These are phyloP conservation scores for Scedosporium minutisporum DNA, from an alignment of 2,329 filamentous ascomycete species.

Conservation along the genomic window DNA sequence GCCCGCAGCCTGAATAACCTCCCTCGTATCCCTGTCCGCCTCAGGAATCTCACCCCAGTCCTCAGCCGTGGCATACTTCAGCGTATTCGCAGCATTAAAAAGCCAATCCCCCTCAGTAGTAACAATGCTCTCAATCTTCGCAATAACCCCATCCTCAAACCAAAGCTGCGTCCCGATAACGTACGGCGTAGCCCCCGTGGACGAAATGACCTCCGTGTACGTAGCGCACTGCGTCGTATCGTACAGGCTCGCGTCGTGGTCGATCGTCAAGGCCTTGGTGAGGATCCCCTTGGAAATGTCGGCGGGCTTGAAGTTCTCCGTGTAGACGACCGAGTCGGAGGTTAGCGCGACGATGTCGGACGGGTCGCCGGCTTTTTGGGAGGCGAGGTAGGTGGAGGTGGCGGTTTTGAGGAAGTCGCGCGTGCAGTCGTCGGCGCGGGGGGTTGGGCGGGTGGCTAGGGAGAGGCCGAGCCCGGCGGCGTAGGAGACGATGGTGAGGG, in stretches of 20 bases:
- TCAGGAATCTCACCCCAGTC: slow-evolving; percentile 23
- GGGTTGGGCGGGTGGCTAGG: neutral
- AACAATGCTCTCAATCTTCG: slow-evolving; percentile 19
- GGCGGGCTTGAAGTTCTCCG: slow-evolving; percentile 23
- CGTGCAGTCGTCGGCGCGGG: neutral
- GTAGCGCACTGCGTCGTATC: slow-evolving; percentile 27
- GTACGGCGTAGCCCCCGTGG: slow-evolving; percentile 18
- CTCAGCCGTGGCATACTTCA: slow-evolving; percentile 24
- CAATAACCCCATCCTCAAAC: slow-evolving; percentile 13
- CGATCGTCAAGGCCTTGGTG: slow-evolving; percentile 20
- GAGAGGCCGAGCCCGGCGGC: neutral
- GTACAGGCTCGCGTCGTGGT: slow-evolving; percentile 25
- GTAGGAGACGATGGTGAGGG: neutral
- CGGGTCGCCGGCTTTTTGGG: slow-evolving; percentile 14
- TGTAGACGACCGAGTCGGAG: slow-evolving; percentile 14
- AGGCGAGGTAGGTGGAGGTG: slow-evolving; percentile 12
- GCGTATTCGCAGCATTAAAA: slow-evolving; percentile 26
- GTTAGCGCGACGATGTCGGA: slow-evolving; percentile 8
- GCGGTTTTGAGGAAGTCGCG: slow-evolving; percentile 6
- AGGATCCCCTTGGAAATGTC: slow-evolving; percentile 20
- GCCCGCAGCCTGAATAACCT: slow-evolving; percentile 23
- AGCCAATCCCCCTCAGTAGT: slow-evolving; percentile 27
- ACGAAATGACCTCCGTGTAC: slow-evolving; percentile 25
- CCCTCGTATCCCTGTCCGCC: slow-evolving; percentile 20
- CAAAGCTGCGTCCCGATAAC: slow-evolving; percentile 27